phyloP scores from a whole-genome alignment of 192 early-diverging fungal species.

The Thoreauomyces humboldtii region DNA sequence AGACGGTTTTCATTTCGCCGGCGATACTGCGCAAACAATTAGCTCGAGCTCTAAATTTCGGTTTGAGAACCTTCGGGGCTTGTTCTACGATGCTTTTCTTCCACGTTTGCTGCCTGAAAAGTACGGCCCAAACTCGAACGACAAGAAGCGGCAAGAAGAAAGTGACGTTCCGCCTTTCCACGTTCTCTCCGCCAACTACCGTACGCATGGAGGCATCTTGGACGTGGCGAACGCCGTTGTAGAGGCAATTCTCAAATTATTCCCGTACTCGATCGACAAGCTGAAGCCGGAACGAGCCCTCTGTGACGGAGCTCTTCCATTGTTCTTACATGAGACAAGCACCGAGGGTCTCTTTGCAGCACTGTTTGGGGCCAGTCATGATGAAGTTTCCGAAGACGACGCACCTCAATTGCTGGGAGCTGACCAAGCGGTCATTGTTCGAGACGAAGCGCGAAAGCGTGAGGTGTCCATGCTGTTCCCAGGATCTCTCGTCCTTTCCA shows the following conservation, averaged over 20 bases:
- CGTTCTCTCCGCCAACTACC: background rate
- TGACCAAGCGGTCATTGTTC: slow-evolving; percentile 8
- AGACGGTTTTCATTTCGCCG: slow-evolving; percentile 6
- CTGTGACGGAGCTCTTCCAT: background rate
- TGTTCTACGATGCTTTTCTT: background rate
- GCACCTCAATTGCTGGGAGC: slow-evolving; percentile 5
- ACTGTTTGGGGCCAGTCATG: background rate
- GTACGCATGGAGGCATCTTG: background rate
- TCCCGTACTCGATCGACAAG: slow-evolving; percentile 8
- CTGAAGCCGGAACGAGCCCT: background rate
- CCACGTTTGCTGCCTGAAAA: slow-evolving; percentile 1
- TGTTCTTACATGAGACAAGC: background rate
- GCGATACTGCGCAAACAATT: slow-evolving; percentile 14
- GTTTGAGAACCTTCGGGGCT: background rate
- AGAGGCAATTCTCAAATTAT: background rate
- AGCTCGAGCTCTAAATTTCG: background rate
- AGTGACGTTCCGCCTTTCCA: no score
- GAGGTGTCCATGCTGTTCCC: background rate
- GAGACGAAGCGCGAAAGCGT: background rate
- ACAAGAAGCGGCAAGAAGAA: background rate
- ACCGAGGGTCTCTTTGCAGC: background rate
- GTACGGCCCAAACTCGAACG: background rate
- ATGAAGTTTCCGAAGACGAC: background rate
- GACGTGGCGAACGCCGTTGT: slow-evolving; percentile 4
- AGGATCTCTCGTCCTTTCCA: background rate